Conservation (phyloP, 2,329 filamentous ascomycete species). For the Xenoacremonium recifei region DNA sequence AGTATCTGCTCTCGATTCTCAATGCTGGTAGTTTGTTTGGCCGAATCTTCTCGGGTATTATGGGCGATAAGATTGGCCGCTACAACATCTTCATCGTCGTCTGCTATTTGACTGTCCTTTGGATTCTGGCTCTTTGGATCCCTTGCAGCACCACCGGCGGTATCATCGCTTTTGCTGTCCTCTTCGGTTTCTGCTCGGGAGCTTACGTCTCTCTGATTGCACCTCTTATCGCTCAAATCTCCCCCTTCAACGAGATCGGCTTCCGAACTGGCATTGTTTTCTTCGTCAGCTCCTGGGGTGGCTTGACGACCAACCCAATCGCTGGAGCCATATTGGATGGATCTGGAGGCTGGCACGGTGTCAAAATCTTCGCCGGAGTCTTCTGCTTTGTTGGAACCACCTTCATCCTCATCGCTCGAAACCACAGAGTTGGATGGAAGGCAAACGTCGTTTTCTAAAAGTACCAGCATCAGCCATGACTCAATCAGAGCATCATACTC, state of each 20-base stretch:
- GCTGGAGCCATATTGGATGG: constrained; percentile 43
- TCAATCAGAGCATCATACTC: background rate
- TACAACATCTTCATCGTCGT: constrained; percentile 46
- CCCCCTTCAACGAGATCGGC: constrained; percentile 50
- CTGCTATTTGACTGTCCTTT: constrained; percentile 38
- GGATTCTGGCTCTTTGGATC: constrained; percentile 43
- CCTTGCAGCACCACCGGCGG: constrained; percentile 27
- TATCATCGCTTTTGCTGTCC: constrained; percentile 37
- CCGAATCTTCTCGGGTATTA: constrained; percentile 30
- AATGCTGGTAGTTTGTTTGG: constrained; percentile 39
- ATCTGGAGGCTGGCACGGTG: constrained; percentile 28
- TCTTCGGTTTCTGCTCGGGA: constrained; percentile 43
- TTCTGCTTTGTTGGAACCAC: constrained; percentile 25
- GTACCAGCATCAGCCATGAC: background rate
- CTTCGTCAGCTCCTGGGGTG: constrained; percentile 48
- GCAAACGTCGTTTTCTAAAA: constrained; percentile 24
- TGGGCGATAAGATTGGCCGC: constrained; percentile 35
- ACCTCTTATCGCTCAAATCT: constrained; percentile 49
- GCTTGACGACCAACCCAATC: constrained; percentile 57
- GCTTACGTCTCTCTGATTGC: constrained; percentile 39
- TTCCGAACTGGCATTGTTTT: constrained; percentile 43
- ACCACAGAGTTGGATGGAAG: constrained; percentile 25
- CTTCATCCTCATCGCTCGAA: constrained; percentile 21
- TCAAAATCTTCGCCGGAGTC: constrained; percentile 33
- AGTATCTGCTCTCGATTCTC: constrained; percentile 38